Evolutionary conservation across 805 yeast genomes (phyloP), one percentile per base, ranked within the genome.

Genomic region (Saccharomyces cerevisiae): DNA sequence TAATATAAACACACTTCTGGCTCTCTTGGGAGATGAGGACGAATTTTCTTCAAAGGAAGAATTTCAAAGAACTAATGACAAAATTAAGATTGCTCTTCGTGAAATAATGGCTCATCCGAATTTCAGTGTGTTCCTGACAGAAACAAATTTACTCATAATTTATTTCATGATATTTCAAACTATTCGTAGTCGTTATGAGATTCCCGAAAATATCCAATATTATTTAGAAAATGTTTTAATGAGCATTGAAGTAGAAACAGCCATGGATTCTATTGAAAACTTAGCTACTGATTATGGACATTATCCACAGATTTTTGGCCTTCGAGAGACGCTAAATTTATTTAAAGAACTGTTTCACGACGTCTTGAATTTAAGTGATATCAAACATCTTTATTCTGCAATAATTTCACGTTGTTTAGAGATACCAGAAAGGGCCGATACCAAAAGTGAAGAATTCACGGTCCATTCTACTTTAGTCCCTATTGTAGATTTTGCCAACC

Each of bases 401-500:
- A 74, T 85, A 0, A 69, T 76, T 36, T 83, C 89, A 0, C 71
- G 92, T 53, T 77, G 79, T 0, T 70, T 85, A 49, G 90, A 85
- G 62, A 83, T 85, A 2, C 91, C 92, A 0, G 71, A 73, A 61
- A 68, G 60, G n/a, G 57, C 59, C 1, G 59, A 59, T 8, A 54
- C 41, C 9, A 55, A 51, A 1, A 57, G 61, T 6, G 77, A 73
- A 11, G 79, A 76, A 47, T 82, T 72, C 57, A 60, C 66, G 4
- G 78, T 79, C 4, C 77, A 79, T 50, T 74, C 82, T 0, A 78
- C 87, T 0, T 64, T 85, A 53, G 87, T 85, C 0, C 90, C 92
- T 0, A 56, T 83, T 1, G 60, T 85, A 30, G 92, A 85, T 66
- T 85, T 80, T 73, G 86, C 79, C 5, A 85, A 85, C 64, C 92